Conservation (phyloP, 192 early-diverging fungal genomes). For the Backusella australiensis region DNA sequence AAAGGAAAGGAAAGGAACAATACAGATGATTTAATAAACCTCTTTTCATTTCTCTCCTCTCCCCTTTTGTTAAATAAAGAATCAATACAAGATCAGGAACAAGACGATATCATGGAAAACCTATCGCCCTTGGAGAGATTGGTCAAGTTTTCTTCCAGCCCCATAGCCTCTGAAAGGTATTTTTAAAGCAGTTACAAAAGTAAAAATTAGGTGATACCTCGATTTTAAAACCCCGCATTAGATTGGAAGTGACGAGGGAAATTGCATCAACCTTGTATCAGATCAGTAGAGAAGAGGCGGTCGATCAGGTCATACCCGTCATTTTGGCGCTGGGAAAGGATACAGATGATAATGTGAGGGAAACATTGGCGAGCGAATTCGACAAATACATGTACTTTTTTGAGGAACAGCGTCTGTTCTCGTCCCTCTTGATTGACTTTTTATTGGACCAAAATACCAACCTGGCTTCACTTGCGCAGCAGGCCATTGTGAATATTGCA, state of each 20-base stretch:
- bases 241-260: constrained; percentile 42
- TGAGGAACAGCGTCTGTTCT: constrained; percentile 41
- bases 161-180: not conserved
- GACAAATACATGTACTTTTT: constrained; percentile 49
- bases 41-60: not conserved
- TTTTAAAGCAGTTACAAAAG: not conserved
- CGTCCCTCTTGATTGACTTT: constrained; percentile 44
- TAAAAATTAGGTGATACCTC: constrained; percentile 1
- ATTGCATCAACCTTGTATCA: constrained; percentile 34
- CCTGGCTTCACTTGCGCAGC: constrained; percentile 46
- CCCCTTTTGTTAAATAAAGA: not conserved
- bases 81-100: not conserved
- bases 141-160: not conserved
- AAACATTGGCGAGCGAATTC: constrained; percentile 41
- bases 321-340: constrained; percentile 36
- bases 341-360: constrained; percentile 41
- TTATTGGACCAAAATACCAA: constrained; percentile 55
- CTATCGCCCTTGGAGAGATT: not conserved
- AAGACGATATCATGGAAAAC: not conserved
- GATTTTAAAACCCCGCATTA: constrained; percentile 8
- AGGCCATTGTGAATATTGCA: constrained; percentile 43
- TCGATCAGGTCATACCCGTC: constrained; percentile 38
- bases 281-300: constrained; percentile 35
- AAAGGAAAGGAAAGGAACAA: not conserved
- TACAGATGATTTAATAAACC: not conserved